Conservation (phyloP, 495 filamentous ascomycete species). For the Aspergillus hancockii region DNA sequence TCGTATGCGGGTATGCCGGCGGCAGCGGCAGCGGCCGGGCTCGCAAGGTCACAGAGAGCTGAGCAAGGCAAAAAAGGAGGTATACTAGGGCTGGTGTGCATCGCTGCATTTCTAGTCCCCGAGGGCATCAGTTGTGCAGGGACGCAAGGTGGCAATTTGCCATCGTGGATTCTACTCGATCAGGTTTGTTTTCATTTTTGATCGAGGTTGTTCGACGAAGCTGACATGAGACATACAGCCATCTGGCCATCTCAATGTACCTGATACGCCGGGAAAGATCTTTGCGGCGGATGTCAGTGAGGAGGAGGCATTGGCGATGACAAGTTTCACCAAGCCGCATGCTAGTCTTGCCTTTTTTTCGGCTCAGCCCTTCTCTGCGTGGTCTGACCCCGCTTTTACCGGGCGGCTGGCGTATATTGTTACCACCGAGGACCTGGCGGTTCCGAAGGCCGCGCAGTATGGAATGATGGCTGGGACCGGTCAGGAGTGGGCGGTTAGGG, state of each 20-base stretch:
- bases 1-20: constrained; percentile 37
- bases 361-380: constrained; percentile 27
- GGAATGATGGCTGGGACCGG: constrained; percentile 26
- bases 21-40: constrained; percentile 22
- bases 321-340: constrained; percentile 26
- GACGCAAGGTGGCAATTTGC: constrained; percentile 27
- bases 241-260: constrained; percentile 18
- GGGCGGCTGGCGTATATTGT: constrained; percentile 27
- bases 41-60: constrained; percentile 21
- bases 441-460: constrained; percentile 27
- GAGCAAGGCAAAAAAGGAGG: constrained; percentile 26
- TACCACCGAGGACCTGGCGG: constrained; percentile 24
- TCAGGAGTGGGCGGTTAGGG: constrained; percentile 26
- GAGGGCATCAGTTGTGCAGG: constrained; percentile 31
- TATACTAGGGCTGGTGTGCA: constrained; percentile 30
- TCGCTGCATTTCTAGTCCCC: constrained; percentile 30
- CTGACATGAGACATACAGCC: constrained; percentile 16
- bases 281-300: constrained; percentile 31
- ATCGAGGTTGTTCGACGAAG: background rate
- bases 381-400: constrained; percentile 22
- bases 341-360: constrained; percentile 28
- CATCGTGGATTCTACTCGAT: constrained; percentile 30
- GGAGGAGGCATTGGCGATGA: constrained; percentile 7
- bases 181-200: constrained; percentile 11
- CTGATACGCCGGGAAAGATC: constrained; percentile 22